Evolutionary conservation across 1,284 basidiomycete genomes (phyloP).

Genomic region (Cryptococcus jaspeensis): DNA sequence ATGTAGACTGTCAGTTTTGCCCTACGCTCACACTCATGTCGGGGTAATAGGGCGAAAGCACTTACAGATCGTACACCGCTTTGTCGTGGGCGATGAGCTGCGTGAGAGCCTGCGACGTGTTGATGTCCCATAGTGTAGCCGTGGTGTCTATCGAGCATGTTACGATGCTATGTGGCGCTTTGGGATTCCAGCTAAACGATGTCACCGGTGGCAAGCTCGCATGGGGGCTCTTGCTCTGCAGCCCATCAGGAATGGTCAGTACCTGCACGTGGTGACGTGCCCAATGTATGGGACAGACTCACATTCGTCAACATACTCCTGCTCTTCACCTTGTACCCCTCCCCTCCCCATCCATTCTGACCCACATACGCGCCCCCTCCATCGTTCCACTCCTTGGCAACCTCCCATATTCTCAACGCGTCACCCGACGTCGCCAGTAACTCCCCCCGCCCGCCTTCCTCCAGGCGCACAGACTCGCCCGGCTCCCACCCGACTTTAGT

Average conservation of each 20-base stretch:
- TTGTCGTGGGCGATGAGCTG: conserved; percentile 98
- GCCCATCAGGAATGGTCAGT: neutral
- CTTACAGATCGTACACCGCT: conserved; percentile 64
- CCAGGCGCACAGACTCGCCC: conserved; percentile 23
- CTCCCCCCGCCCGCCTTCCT: conserved; percentile 55
- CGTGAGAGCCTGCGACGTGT: conserved; percentile 90
- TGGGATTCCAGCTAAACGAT: conserved; percentile 93
- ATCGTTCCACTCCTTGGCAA: conserved; percentile 55
- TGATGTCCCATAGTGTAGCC: conserved; percentile 96
- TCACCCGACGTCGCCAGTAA: conserved; percentile 87
- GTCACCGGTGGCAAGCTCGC: conserved; percentile 84
- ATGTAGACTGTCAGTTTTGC: neutral
- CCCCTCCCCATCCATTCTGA: conserved; percentile 58
- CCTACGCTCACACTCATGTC: neutral
- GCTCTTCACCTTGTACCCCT: conserved; percentile 53
- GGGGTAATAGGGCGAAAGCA: conserved; percentile 1
- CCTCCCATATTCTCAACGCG: conserved; percentile 83
- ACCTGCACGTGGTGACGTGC: neutral
- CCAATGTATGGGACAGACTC: conserved; percentile 46
- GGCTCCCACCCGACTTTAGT: conserved; percentile 53
- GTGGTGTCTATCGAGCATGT: conserved; percentile 96
- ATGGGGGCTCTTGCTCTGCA: conserved; percentile 80
- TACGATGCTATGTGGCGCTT: conserved; percentile 80
- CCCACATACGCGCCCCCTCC: conserved; percentile 66
- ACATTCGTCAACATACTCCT: conserved; percentile 70